Conservation (phyloP, 2,329 filamentous ascomycete genomes). For the Aspergillus pseudonomiae region DNA sequence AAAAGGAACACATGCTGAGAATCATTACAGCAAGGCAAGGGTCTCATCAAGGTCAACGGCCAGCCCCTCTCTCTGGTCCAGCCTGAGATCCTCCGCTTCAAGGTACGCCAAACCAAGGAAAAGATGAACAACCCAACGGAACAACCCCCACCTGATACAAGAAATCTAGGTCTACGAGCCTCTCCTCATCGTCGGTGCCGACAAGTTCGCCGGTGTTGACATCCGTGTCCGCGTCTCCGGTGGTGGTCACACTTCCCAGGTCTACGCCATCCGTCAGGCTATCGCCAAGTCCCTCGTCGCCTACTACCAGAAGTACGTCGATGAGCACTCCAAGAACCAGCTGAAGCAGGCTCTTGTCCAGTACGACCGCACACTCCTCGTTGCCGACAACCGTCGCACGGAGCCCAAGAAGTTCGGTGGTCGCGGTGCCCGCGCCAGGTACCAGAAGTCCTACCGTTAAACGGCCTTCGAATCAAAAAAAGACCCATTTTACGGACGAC, state of each 20-base stretch:
- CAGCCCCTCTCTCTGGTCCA: slow-evolving; percentile 91
- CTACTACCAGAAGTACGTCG: slow-evolving; percentile 99
- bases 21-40: slow-evolving; percentile 68
- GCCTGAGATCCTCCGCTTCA: slow-evolving; percentile 97
- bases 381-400: slow-evolving; percentile 98
- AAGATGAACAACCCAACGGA: slow-evolving; percentile 6
- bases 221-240: slow-evolving; percentile 95
- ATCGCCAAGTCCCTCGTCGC: slow-evolving; percentile 96
- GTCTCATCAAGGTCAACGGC: slow-evolving; percentile 98
- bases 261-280: slow-evolving; percentile 98
- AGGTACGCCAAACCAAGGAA: slow-evolving; percentile 59
- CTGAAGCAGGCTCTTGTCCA: slow-evolving; percentile 95
- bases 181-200: slow-evolving; percentile 91
- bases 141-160: slow-evolving; percentile 1
- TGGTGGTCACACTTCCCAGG: slow-evolving; percentile 96
- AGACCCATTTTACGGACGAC: not conserved
- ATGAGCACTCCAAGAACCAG: slow-evolving; percentile 99
- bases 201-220: slow-evolving; percentile 96
- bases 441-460: slow-evolving; percentile 99
- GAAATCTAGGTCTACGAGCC: slow-evolving; percentile 86
- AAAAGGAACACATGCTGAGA: slow-evolving; percentile 31
- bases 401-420: slow-evolving; percentile 92
- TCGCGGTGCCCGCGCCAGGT: slow-evolving; percentile 91
- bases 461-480: slow-evolving; percentile 19
- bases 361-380: slow-evolving; percentile 96